Evolutionary conservation across 2,329 filamentous ascomycete species (phyloP).

Genomic region (Pestalotiopsis sp.): DNA sequence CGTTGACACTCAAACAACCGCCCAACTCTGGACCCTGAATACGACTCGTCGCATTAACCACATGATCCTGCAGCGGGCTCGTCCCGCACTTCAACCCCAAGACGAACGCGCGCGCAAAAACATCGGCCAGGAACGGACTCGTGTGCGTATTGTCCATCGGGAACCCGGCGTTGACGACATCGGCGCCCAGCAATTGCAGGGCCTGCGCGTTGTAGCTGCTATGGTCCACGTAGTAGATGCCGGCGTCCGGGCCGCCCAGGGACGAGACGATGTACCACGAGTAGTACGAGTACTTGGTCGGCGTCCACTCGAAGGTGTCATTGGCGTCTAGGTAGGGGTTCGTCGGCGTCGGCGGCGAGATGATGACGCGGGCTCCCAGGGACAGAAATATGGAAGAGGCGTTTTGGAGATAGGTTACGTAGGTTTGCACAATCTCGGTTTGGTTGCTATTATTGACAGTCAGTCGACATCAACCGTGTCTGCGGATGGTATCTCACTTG

Average conservation of each 20-base stretch:
- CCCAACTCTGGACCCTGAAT: slow-evolving; percentile 16
- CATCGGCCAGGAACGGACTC: slow-evolving; percentile 18
- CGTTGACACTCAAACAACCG: slow-evolving; percentile 16
- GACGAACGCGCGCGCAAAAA: slow-evolving; percentile 18
- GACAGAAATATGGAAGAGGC: slow-evolving; percentile 18
- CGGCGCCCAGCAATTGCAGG: slow-evolving; percentile 14
- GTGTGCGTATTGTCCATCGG: slow-evolving; percentile 22
- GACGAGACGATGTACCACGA: slow-evolving; percentile 17
- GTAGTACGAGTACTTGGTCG: slow-evolving; percentile 18
- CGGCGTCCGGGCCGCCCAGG: slow-evolving; percentile 16
- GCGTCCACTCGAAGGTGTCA: slow-evolving; percentile 14
- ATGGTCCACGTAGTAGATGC: slow-evolving; percentile 20
- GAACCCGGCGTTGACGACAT: slow-evolving; percentile 15
- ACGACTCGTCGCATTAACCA: slow-evolving; percentile 18
- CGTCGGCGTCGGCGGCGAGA: slow-evolving; percentile 18
- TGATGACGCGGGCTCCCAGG: slow-evolving; percentile 18
- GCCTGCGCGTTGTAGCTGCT: slow-evolving; percentile 19
- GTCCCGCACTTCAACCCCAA: slow-evolving; percentile 21
- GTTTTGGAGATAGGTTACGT: slow-evolving; percentile 24
- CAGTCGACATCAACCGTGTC: too few relatives aligned
- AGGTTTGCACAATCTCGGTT: slow-evolving; percentile 29
- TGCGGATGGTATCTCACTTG: too few relatives aligned
- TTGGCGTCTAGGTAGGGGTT: slow-evolving; percentile 15
- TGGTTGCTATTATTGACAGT: slow-evolving; percentile 12
- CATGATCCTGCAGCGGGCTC: slow-evolving; percentile 16